Evolutionary conservation across 805 yeast genomes (phyloP).

Genomic region (Saturnispora saitoi): DNA sequence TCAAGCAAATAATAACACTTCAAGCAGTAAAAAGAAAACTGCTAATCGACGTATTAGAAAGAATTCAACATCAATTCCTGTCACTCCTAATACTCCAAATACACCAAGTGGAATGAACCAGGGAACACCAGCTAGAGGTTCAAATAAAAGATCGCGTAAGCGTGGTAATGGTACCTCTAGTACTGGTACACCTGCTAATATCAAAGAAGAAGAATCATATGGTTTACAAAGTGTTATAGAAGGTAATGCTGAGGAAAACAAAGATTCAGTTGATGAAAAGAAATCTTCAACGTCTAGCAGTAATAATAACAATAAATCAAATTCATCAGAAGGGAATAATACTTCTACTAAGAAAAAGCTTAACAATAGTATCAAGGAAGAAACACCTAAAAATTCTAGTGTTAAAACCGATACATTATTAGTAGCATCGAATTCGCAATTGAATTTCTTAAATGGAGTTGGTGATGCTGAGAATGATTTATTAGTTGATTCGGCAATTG

Average conservation of each 20-base stretch:
- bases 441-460: slow-evolving; percentile 25
- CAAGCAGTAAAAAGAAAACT: slow-evolving; percentile 14
- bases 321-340: neutral
- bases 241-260: neutral
- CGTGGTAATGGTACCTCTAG: slow-evolving; percentile 14
- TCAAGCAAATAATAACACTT: neutral
- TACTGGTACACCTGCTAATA: slow-evolving; percentile 21
- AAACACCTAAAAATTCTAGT: neutral
- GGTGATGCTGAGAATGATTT: slow-evolving; percentile 32
- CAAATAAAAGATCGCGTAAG: slow-evolving; percentile 16
- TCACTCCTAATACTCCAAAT: slow-evolving; percentile 28
- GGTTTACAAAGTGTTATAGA: slow-evolving; percentile 9
- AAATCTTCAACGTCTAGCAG: neutral
- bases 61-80: slow-evolving; percentile 25
- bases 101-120: slow-evolving; percentile 15
- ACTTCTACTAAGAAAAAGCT: neutral
- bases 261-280: neutral
- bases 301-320: neutral
- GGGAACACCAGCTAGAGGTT: slow-evolving; percentile 3
- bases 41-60: slow-evolving; percentile 20
- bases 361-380: neutral
- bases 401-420: neutral
- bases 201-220: slow-evolving; percentile 22
- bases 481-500: slow-evolving; percentile 37
- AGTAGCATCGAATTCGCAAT: neutral